A percentile compares a stretch with the other conserved stretches of the same genome.
phyloP scores from a whole-genome alignment of 1,284 basidiomycete species.

The Apiotrichum montevideense region DNA sequence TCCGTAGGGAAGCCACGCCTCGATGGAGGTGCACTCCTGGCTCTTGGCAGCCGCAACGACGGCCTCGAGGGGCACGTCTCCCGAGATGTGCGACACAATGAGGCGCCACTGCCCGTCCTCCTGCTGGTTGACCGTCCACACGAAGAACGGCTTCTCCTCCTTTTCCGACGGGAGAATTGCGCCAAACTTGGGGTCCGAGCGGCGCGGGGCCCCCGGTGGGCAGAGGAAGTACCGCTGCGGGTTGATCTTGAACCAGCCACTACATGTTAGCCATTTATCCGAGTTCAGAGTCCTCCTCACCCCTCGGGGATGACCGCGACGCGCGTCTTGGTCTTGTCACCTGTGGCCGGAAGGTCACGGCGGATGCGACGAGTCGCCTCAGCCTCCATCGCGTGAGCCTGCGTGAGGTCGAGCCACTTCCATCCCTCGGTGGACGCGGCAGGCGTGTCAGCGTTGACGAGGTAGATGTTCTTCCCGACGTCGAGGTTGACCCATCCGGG shows the following conservation, averaged over 20 bases:
- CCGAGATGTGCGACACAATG: slow-evolving; percentile 1
- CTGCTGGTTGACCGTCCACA: neutral
- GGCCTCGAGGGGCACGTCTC: slow-evolving; percentile 3
- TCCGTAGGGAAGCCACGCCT: slow-evolving; percentile 6
- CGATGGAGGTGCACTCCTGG: slow-evolving; percentile 3
- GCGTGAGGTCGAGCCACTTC: slow-evolving; percentile 5
- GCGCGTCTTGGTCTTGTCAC: slow-evolving; percentile 12
- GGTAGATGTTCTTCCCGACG: slow-evolving; percentile 1
- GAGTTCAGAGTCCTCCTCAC: neutral
- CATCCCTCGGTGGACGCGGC: neutral
- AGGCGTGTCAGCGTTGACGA: neutral
- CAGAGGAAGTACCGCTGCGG: slow-evolving; percentile 3
- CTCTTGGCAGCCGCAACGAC: slow-evolving; percentile 9
- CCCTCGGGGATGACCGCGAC: slow-evolving; percentile 9
- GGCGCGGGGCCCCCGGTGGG: neutral
- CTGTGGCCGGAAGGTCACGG: neutral
- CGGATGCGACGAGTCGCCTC: slow-evolving; percentile 2
- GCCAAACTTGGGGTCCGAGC: slow-evolving; percentile 3
- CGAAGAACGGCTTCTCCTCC: slow-evolving; percentile 5
- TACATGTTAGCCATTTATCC: neutral
- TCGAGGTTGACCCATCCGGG: slow-evolving; percentile 8
- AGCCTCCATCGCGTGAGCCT: neutral
- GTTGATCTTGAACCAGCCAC: slow-evolving; percentile 5
- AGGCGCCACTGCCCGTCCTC: neutral
- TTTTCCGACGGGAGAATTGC: neutral